These are phyloP conservation scores for Lycium ferocissimum DNA, from an alignment of 257 asterid species.

Conservation along the genomic window DNA sequence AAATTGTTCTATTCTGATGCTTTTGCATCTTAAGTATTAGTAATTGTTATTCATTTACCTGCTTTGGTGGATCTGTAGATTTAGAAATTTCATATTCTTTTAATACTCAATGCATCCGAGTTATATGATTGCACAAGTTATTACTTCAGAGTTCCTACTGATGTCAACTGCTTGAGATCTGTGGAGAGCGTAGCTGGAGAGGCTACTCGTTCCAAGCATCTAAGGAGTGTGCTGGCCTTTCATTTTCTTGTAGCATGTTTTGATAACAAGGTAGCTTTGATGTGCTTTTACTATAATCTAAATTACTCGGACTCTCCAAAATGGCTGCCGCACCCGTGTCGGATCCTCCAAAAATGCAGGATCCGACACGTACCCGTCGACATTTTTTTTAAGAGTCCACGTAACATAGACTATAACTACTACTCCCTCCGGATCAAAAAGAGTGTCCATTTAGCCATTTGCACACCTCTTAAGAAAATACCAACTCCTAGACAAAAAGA, in stretches of 20 bases:
- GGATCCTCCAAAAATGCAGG: no score
- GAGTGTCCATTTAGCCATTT: no score
- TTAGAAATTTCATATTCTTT: constrained; percentile 20
- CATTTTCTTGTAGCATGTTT: constrained; percentile 69
- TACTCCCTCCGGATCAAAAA: no score
- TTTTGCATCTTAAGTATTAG: background rate
- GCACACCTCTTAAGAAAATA: no score
- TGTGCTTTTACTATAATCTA: background rate
- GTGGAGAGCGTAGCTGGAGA: constrained; percentile 72
- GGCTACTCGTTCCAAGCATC: constrained; percentile 71
- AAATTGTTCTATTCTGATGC: background rate
- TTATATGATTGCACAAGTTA: background rate
- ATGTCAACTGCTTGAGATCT: constrained; percentile 76
- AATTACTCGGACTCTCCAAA: no score
- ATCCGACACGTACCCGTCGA: no score
- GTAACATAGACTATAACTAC: no score
- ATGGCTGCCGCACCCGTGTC: no score
- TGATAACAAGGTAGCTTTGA: constrained; percentile 58
- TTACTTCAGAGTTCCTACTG: constrained; percentile 67
- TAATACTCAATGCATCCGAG: background rate
- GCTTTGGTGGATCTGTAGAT: background rate
- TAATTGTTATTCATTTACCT: background rate
- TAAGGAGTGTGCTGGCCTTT: constrained; percentile 74
- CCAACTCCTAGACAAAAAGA: no score
- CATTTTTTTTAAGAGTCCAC: no score